Conservation (phyloP, 768 basidiomycete species). For the Suillus sp. region DNA sequence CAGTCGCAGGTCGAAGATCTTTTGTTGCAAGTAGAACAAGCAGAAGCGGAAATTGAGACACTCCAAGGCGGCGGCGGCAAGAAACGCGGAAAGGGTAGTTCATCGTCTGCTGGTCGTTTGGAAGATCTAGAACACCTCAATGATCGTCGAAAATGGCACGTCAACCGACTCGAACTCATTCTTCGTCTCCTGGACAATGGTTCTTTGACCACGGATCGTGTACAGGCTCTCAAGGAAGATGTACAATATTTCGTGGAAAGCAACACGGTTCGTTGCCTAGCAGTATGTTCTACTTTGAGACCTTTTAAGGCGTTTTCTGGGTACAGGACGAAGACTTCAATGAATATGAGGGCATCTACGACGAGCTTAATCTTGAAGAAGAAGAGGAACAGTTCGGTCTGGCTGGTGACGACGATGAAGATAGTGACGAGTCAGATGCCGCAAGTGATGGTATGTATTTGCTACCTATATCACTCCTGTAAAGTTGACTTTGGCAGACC, state of each 20-base stretch:
- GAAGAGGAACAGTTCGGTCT: slow-evolving; percentile 94
- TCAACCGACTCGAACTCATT: slow-evolving; percentile 89
- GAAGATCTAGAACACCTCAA: slow-evolving; percentile 88
- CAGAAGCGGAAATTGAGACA: slow-evolving; percentile 93
- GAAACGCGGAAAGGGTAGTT: slow-evolving; percentile 78
- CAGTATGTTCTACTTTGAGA: slow-evolving; percentile 12
- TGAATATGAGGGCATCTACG: slow-evolving; percentile 96
- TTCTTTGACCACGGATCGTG: slow-evolving; percentile 78
- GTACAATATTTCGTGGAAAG: slow-evolving; percentile 95
- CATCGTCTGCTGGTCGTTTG: slow-evolving; percentile 65
- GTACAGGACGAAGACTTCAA: slow-evolving; percentile 94
- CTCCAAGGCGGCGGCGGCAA: slow-evolving; percentile 72
- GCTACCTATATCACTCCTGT: not conserved
- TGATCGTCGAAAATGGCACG: slow-evolving; percentile 95
- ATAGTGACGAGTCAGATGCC: slow-evolving; percentile 76
- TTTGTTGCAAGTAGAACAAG: slow-evolving; percentile 87
- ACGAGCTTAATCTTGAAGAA: slow-evolving; percentile 95
- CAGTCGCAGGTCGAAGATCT: slow-evolving; percentile 89
- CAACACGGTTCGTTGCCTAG: slow-evolving; percentile 73
- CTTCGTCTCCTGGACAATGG: slow-evolving; percentile 94
- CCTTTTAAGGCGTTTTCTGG: slow-evolving; percentile 24
- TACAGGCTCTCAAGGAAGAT: slow-evolving; percentile 85
- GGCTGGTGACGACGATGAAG: slow-evolving; percentile 72
- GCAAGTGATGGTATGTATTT: slow-evolving; percentile 65
- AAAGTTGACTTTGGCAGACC: slow-evolving; percentile 42